phyloP scores from a whole-genome alignment of 176 grass and related monocot genomes.

The Poa annua region DNA sequence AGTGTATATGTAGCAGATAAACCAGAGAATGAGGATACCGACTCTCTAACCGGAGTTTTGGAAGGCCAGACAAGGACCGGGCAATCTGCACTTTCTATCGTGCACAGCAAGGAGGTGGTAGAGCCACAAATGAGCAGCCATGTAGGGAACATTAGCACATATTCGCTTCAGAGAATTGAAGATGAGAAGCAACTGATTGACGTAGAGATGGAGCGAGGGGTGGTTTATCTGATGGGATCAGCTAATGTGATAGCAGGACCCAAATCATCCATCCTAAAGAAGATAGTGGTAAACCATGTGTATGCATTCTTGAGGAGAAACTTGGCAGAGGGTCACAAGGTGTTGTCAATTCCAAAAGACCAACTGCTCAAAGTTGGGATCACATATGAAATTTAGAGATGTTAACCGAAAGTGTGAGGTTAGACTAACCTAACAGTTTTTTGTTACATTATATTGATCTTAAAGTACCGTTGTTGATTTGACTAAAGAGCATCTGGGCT shows the following conservation, averaged over 20 bases:
- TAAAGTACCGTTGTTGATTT: not conserved
- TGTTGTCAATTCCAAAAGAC: conserved; percentile 52
- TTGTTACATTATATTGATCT: not conserved
- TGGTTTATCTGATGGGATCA: conserved; percentile 70
- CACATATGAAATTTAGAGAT: conserved; percentile 67
- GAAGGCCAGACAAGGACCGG: conserved; percentile 6
- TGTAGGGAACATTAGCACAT: conserved; percentile 30
- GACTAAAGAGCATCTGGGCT: not conserved
- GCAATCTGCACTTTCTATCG: not conserved
- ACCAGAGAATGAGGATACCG: not conserved
- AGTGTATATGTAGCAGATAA: conserved; percentile 8
- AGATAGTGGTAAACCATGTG: conserved; percentile 55
- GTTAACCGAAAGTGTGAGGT: not conserved
- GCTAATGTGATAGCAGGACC: conserved; percentile 49
- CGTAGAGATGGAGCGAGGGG: conserved; percentile 55
- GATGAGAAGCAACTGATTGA: conserved; percentile 60
- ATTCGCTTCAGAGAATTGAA: conserved; percentile 4
- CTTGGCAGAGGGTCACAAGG: conserved; percentile 48
- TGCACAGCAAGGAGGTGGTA: conserved; percentile 55
- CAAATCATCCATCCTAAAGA: conserved; percentile 48
- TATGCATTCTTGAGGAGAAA: conserved; percentile 70
- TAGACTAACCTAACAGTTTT: conserved; percentile 9
- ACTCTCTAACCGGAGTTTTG: not conserved
- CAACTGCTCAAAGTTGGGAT: conserved; percentile 82
- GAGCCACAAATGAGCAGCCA: conserved; percentile 25